Evolutionary conservation across 805 yeast genomes (phyloP).

Genomic region (Ogataea paraovalis): DNA sequence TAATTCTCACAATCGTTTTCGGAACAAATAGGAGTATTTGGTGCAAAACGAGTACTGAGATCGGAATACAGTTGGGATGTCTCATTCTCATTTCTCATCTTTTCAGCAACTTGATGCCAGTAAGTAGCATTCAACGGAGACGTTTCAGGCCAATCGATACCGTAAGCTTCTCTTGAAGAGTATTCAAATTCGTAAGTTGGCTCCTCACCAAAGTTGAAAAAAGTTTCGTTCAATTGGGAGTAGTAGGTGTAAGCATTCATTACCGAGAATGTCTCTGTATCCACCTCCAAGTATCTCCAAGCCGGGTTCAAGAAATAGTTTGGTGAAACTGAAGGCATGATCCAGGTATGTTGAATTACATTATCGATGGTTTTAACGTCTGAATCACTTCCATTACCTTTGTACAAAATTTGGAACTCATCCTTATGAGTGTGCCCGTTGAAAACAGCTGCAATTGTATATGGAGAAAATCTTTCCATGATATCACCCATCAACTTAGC

Average conservation of each 20-base stretch:
- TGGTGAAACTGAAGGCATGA: conserved; percentile 65
- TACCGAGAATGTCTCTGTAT: conserved; percentile 53
- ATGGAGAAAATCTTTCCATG: conserved; percentile 63
- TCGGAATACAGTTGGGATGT: conserved; percentile 47
- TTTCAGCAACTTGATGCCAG: conserved; percentile 56
- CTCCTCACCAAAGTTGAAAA: conserved; percentile 48
- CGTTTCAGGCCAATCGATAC: conserved; percentile 53
- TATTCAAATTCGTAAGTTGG: conserved; percentile 63
- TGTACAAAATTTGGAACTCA: conserved; percentile 56
- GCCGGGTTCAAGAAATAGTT: conserved; percentile 57
- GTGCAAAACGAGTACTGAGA: conserved; percentile 50
- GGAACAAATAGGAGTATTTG: conserved; percentile 49
- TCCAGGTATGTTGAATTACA: conserved; percentile 57
- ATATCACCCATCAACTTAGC: conserved; percentile 52
- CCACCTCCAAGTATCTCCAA: conserved; percentile 71
- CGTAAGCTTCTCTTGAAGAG: conserved; percentile 58
- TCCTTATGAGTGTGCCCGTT: conserved; percentile 72
- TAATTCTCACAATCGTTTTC: conserved; percentile 43
- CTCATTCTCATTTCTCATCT: conserved; percentile 38
- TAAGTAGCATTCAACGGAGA: conserved; percentile 65
- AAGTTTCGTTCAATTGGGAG: conserved; percentile 56
- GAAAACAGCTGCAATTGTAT: conserved; percentile 63
- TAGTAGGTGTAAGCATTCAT: conserved; percentile 58
- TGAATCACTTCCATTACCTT: conserved; percentile 34
- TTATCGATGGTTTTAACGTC: conserved; percentile 36